phyloP scores from a whole-genome alignment of 768 basidiomycete genomes.

The Boletus subparvulus region DNA sequence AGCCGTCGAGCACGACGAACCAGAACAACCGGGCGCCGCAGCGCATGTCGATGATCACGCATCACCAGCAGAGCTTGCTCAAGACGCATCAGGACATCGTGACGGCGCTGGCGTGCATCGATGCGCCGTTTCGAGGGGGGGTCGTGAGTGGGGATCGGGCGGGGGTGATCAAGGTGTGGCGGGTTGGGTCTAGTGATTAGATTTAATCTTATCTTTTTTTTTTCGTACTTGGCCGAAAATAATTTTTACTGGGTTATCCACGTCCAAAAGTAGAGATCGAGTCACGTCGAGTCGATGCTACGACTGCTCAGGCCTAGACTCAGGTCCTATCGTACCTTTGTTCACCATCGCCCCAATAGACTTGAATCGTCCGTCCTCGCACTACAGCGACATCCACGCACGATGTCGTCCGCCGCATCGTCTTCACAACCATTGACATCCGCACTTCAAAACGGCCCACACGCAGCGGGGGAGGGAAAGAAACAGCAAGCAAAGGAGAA shows the following conservation, averaged over 20 bases:
- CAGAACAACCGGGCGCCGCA: slow-evolving; percentile 69
- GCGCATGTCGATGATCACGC: slow-evolving; percentile 73
- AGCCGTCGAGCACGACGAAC: slow-evolving; percentile 39
- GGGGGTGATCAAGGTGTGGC: slow-evolving; percentile 90
- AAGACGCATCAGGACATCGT: slow-evolving; percentile 90
- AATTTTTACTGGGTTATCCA: slow-evolving; percentile 1
- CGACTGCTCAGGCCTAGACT: slow-evolving; percentile 34
- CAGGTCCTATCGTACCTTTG: slow-evolving; percentile 25
- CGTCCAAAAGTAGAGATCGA: slow-evolving; percentile 28
- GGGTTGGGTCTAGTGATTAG: slow-evolving; percentile 56
- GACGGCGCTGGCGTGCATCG: slow-evolving; percentile 80
- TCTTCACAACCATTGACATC: slow-evolving; percentile 47
- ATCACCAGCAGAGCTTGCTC: slow-evolving; percentile 81
- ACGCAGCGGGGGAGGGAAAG: slow-evolving; percentile 36
- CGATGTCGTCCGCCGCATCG: slow-evolving; percentile 58
- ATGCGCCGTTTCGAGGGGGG: slow-evolving; percentile 90
- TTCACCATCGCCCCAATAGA: slow-evolving; percentile 11
- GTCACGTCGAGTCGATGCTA: slow-evolving; percentile 33
- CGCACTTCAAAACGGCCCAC: slow-evolving; percentile 43
- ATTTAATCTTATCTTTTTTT: background rate
- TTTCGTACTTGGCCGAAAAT: background rate
- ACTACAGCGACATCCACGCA: slow-evolving; percentile 10
- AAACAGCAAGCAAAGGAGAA: slow-evolving; percentile 46
- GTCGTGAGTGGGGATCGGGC: slow-evolving; percentile 89
- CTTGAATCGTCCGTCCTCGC: slow-evolving; percentile 1